These are phyloP conservation scores for Cerioporus squamosus DNA, from an alignment of 1,284 basidiomycete species.

Conservation along the genomic window DNA sequence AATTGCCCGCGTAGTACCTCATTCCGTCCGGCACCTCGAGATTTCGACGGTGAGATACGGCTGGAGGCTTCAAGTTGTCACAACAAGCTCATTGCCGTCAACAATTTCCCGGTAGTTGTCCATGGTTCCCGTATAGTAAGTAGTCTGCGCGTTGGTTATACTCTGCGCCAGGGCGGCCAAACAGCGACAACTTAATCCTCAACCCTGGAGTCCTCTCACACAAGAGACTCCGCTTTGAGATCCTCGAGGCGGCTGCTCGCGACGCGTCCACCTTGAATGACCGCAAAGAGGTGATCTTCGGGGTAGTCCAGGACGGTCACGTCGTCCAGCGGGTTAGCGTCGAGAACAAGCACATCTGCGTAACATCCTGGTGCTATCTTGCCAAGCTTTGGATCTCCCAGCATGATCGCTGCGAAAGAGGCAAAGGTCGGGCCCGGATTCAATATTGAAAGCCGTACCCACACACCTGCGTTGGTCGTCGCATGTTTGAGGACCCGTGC, in stretches of 20 bases:
- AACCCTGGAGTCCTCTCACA: too few relatives aligned
- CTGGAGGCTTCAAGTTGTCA: too few relatives aligned
- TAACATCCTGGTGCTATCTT: slow-evolving; percentile 30
- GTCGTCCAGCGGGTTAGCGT: slow-evolving; percentile 49
- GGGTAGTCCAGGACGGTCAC: slow-evolving; percentile 47
- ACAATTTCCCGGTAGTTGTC: too few relatives aligned
- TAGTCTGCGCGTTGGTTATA: too few relatives aligned
- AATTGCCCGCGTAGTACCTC: too few relatives aligned
- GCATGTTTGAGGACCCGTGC: slow-evolving; percentile 46
- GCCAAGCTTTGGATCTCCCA: slow-evolving; percentile 41
- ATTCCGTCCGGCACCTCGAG: too few relatives aligned
- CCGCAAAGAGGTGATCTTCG: slow-evolving; percentile 39
- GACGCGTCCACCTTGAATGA: slow-evolving; percentile 43
- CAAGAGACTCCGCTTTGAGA: too few relatives aligned
- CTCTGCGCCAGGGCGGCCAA: too few relatives aligned
- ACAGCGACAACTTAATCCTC: too few relatives aligned
- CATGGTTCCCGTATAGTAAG: too few relatives aligned
- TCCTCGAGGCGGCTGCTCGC: slow-evolving; percentile 32
- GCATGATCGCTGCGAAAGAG: slow-evolving; percentile 36
- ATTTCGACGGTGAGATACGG: too few relatives aligned
- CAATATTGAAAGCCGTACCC: slow-evolving; percentile 19
- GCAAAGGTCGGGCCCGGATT: slow-evolving; percentile 30
- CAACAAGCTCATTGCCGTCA: too few relatives aligned
- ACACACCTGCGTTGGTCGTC: slow-evolving; percentile 44
- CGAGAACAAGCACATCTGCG: slow-evolving; percentile 48